These are phyloP conservation scores for Trichoderma cornu-damae DNA, from an alignment of 2,329 filamentous ascomycete species.

Conservation along the genomic window DNA sequence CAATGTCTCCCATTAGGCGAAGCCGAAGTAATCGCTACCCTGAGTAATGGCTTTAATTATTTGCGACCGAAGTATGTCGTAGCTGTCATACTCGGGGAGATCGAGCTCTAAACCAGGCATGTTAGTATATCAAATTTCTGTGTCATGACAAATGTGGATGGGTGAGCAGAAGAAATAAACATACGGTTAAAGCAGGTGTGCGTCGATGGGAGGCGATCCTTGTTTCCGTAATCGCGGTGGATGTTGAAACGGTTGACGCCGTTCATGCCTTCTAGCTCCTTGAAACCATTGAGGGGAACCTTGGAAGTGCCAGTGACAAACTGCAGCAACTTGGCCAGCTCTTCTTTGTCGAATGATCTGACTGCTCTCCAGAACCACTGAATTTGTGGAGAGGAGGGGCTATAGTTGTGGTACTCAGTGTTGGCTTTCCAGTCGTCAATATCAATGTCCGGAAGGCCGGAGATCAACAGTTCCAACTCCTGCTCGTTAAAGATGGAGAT, in stretches of 20 bases:
- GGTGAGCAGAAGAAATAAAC: conserved; percentile 36
- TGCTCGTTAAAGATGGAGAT: conserved; percentile 99
- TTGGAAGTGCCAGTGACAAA: conserved; percentile 99
- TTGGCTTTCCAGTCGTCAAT: conserved; percentile 99
- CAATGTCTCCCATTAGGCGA: conserved; percentile 58
- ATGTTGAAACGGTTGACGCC: conserved; percentile 98
- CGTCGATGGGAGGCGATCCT: conserved; percentile 89
- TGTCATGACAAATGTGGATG: not conserved
- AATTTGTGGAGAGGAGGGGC: conserved; percentile 87
- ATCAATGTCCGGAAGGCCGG: conserved; percentile 93
- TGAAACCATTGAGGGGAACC: conserved; percentile 96
- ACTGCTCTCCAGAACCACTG: conserved; percentile 99
- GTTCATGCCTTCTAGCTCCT: conserved; percentile 99
- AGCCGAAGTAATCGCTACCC: conserved; percentile 95
- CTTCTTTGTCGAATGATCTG: conserved; percentile 96
- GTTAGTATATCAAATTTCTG: conserved; percentile 33
- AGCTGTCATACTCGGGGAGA: conserved; percentile 95
- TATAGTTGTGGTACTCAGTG: conserved; percentile 98
- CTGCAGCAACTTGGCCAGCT: conserved; percentile 91
- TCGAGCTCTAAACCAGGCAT: conserved; percentile 74
- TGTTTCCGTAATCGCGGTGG: conserved; percentile 94
- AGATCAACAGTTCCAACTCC: conserved; percentile 93
- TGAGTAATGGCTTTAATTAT: conserved; percentile 95
- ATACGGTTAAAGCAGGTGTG: conserved; percentile 99
- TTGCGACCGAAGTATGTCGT: conserved; percentile 81